Percentiles rank a stretch among this genome's conserved stretches.
phyloP scores from a whole-genome alignment of 2,329 filamentous ascomycete species.

The Raffaelea deltoideospora region DNA sequence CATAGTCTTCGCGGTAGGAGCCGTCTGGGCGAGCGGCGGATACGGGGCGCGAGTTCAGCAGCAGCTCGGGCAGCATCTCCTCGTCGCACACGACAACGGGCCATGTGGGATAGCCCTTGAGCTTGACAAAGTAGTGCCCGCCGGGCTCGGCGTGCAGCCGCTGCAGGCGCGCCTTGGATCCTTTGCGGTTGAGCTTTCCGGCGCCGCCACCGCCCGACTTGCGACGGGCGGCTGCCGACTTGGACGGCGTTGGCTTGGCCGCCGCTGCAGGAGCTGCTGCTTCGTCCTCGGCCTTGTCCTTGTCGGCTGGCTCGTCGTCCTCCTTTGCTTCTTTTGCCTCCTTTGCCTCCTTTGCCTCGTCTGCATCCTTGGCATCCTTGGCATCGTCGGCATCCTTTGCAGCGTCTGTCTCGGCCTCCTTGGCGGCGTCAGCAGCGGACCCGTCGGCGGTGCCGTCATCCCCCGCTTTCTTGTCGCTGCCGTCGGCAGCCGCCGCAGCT shows the following conservation, averaged over 20 bases:
- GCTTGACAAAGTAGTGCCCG: conserved; percentile 79
- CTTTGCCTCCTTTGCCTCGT: conserved; percentile 10
- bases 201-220: conserved; percentile 48
- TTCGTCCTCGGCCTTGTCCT: conserved; percentile 9
- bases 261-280: conserved; percentile 2
- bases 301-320: conserved; percentile 8
- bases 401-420: background rate
- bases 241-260: conserved; percentile 12
- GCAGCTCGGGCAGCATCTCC: conserved; percentile 70
- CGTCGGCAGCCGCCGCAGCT: conserved; percentile 1
- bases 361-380: conserved; percentile 10
- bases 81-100: conserved; percentile 90
- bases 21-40: conserved; percentile 72
- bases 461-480: too few species aligned
- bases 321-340: conserved; percentile 1
- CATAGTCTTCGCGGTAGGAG: conserved; percentile 73
- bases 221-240: conserved; percentile 40
- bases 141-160: conserved; percentile 76
- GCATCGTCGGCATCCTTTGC: conserved; percentile 12
- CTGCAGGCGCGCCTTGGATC: conserved; percentile 54
- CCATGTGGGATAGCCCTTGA: conserved; percentile 93
- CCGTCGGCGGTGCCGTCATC: too few species aligned
- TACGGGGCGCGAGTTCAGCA: conserved; percentile 67
- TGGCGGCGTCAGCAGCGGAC: background rate
- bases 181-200: conserved; percentile 72